Evolutionary conservation across 2,329 filamentous ascomycete species (phyloP), one percentile per base, ranked within the genome.

Genomic region (Cercospora nicotianae): DNA sequence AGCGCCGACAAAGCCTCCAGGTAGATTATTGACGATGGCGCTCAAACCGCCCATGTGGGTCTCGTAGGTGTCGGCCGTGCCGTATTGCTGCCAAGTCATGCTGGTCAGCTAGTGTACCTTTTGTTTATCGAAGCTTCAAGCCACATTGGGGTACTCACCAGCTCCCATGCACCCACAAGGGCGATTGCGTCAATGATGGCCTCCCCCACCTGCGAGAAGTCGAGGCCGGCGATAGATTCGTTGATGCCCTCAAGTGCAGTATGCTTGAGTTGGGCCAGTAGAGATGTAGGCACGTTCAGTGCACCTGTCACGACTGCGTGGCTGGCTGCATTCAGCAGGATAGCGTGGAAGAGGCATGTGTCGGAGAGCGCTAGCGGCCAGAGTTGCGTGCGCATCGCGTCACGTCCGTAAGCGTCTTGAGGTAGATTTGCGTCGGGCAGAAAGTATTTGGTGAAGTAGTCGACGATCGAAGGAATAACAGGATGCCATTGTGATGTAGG

Each of bases 31-130:
- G 31, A 73, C 65, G 30, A 72, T 73, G 5, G 66, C 66, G 18
- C 64, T 64, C 5, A 73, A 59, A 13, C 72, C 72, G 10, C 63
- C 33, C 69, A 73, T 72, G 39, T 73, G 72, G 31, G 70, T 72
- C 13, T 70, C 65, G 67, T 71, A 69, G n/a, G 65, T 70, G 6
- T 36, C 26, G 12, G 65, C 45, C n/a, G 68, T 64, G 55, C 70
- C 70, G 42, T 69, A 72, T 39, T 71, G 65, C 70, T 72, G 61
- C 23, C 55, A 61, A 60, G 61, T 48, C 42, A 36, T 28, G 55
- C 57, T 33, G 26, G n/a, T 64, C 23, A 64, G 58, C 48, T 30
- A 55, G 53, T 65, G 53, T 62, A 23, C 58, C 57, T 48, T 23
- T 26, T 20, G 33, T 42, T 62, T 36, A 9, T n/a, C 53, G 53